Conservation (phyloP, 1,139 yeast species). For the Geotrichum cucujoidarum region DNA sequence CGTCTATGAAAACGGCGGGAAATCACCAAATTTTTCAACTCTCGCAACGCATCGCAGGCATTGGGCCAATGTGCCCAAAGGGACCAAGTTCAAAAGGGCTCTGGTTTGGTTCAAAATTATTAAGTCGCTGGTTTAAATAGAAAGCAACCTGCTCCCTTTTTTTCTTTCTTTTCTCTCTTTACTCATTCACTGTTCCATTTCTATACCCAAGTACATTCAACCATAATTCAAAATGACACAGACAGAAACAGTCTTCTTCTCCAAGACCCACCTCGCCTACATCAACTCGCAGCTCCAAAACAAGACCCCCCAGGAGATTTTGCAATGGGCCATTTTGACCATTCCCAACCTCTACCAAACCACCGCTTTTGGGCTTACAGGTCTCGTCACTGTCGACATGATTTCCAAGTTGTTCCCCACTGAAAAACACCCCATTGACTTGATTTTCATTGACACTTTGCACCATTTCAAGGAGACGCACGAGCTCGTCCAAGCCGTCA, state of each 20-base stretch:
- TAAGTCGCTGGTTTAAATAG: not conserved
- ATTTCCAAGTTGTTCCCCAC: constrained; percentile 49
- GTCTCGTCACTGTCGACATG: constrained; percentile 82
- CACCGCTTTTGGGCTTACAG: constrained; percentile 93
- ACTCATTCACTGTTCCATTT: not conserved
- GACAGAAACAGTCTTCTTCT: constrained; percentile 18
- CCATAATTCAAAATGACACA: constrained; percentile 12
- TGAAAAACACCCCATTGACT: constrained; percentile 51
- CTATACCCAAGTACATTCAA: not conserved
- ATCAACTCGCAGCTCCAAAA: constrained; percentile 56
- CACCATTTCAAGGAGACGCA: constrained; percentile 92
- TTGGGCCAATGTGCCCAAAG: too few relatives aligned
- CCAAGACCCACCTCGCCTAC: constrained; percentile 31
- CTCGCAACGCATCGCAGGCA: not conserved
- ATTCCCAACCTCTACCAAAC: constrained; percentile 83
- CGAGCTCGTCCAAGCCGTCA: constrained; percentile 60
- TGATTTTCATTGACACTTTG: constrained; percentile 83
- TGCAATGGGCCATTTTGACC: constrained; percentile 76
- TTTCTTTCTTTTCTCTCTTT: not conserved
- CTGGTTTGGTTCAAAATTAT: too few relatives aligned
- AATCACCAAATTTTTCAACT: constrained; percentile 14
- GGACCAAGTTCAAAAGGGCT: too few relatives aligned
- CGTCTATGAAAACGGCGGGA: not conserved
- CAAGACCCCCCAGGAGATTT: constrained; percentile 63
- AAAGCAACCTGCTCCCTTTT: not conserved